Evolutionary conservation across 768 basidiomycete species (phyloP).

Genomic region (Lactifluus piperatus): DNA sequence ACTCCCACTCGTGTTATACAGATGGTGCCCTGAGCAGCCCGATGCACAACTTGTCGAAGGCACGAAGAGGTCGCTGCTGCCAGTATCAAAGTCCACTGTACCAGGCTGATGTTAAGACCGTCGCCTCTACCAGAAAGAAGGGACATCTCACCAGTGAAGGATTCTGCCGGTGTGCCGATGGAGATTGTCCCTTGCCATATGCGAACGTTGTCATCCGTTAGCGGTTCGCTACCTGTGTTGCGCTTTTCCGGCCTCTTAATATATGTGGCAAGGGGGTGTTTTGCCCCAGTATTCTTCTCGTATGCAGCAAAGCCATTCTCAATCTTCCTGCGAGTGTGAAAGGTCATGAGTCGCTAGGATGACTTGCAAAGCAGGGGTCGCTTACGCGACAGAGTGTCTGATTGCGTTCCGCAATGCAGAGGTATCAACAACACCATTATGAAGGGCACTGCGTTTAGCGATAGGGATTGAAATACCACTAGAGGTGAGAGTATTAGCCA

Average conservation of each 20-base stretch:
- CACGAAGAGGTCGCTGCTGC: constrained; percentile 29
- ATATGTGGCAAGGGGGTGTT: neutral
- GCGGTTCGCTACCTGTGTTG: neutral
- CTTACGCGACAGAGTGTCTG: neutral
- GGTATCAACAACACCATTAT: neutral
- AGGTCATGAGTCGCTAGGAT: neutral
- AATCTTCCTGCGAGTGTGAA: constrained; percentile 10
- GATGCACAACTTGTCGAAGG: constrained; percentile 25
- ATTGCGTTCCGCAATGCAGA: neutral
- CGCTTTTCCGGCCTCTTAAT: neutral
- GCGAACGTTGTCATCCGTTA: neutral
- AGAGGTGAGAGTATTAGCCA: neutral
- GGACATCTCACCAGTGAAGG: constrained; percentile 5
- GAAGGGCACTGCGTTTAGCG: neutral
- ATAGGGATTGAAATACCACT: constrained; percentile 1
- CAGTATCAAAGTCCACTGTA: constrained; percentile 34
- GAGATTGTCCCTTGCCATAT: constrained; percentile 18
- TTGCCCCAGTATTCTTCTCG: constrained; percentile 14
- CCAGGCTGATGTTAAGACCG: neutral
- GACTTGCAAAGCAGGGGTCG: neutral
- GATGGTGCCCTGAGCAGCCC: constrained; percentile 23
- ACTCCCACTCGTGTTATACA: constrained; percentile 1
- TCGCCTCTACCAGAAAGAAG: neutral
- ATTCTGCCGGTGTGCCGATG: constrained; percentile 17
- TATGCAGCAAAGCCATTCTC: constrained; percentile 4